A percentile compares a stretch with the other conserved stretches of the same genome.
Conservation (phyloP, 2,329 filamentous ascomycete genomes). For the Zymoseptoria ardabiliae region DNA sequence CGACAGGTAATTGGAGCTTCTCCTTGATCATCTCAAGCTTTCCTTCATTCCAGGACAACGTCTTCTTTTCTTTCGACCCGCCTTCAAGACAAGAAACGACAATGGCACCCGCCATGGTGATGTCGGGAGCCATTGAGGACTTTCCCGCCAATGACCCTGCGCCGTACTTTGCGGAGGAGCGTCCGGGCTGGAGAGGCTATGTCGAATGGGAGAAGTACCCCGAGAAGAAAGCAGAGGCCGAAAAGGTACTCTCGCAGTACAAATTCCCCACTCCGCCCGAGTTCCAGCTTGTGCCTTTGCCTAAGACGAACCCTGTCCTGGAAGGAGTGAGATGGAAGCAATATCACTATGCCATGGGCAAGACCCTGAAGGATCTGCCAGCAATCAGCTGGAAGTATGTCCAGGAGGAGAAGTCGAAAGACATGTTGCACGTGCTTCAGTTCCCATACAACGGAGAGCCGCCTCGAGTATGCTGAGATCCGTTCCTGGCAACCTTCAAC, state of each 20-base stretch:
- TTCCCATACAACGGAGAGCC: constrained; percentile 44
- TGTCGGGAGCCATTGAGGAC: constrained; percentile 12
- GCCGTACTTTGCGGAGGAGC: constrained; percentile 36
- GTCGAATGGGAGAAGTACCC: constrained; percentile 65
- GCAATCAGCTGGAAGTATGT: constrained; percentile 46
- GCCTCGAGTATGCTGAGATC: constrained; percentile 22
- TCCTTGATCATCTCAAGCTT: background rate
- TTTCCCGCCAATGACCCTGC: constrained; percentile 9
- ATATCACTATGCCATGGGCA: constrained; percentile 39
- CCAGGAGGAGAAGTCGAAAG: constrained; percentile 37
- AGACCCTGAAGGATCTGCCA: constrained; percentile 38
- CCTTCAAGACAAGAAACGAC: background rate
- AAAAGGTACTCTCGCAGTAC: constrained; percentile 47
- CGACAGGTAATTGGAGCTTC: background rate
- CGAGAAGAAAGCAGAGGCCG: constrained; percentile 56
- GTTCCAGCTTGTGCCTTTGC: constrained; percentile 37
- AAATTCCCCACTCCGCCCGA: constrained; percentile 43
- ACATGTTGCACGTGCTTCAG: constrained; percentile 42
- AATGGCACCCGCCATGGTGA: background rate
- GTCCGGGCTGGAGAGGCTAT: constrained; percentile 45
- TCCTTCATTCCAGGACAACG: background rate
- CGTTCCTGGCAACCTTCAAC: background rate
- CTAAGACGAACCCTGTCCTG: constrained; percentile 38
- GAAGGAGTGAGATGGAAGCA: constrained; percentile 42
- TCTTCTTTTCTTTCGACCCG: constrained; percentile 41